These are phyloP conservation scores for Dipteronia sinensis DNA, from an alignment of 345 rosid genomes.

Conservation along the genomic window DNA sequence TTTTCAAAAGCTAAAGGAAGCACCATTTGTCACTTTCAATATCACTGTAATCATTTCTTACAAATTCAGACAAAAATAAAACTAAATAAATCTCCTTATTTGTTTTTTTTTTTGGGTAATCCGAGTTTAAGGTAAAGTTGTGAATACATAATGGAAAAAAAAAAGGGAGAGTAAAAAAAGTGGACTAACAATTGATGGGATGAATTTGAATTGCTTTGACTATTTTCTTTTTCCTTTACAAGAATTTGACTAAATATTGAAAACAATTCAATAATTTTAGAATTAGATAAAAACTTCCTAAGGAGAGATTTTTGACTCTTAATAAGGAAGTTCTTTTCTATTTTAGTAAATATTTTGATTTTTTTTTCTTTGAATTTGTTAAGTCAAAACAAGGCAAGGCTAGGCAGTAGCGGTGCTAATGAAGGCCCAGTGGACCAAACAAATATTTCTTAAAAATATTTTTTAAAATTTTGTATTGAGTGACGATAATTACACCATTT, in stretches of 20 bases:
- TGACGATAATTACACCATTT: too few relatives aligned
- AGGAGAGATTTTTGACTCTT: too few relatives aligned
- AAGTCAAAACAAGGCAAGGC: too few relatives aligned
- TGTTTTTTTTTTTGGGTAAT: not conserved
- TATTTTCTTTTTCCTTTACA: not conserved
- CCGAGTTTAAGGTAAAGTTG: not conserved
- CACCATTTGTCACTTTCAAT: constrained; percentile 34
- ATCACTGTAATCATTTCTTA: constrained; percentile 30
- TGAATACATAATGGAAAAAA: not conserved
- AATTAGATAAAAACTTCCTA: too few relatives aligned
- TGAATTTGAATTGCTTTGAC: constrained; percentile 1
- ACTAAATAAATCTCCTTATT: not conserved
- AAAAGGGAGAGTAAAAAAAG: not conserved
- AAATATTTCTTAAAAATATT: too few relatives aligned
- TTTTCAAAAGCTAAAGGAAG: constrained; percentile 32
- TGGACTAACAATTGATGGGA: not conserved
- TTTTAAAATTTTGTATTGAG: too few relatives aligned
- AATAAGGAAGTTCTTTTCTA: too few relatives aligned
- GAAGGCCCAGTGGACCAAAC: too few relatives aligned
- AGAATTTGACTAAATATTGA: not conserved
- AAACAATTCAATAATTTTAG: not conserved
- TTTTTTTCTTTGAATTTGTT: too few relatives aligned
- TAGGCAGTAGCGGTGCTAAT: too few relatives aligned
- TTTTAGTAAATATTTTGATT: too few relatives aligned
- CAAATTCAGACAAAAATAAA: not conserved